phyloP scores from a whole-genome alignment of 352 stramenopile genomes.

The Pythium plurisporium region DNA sequence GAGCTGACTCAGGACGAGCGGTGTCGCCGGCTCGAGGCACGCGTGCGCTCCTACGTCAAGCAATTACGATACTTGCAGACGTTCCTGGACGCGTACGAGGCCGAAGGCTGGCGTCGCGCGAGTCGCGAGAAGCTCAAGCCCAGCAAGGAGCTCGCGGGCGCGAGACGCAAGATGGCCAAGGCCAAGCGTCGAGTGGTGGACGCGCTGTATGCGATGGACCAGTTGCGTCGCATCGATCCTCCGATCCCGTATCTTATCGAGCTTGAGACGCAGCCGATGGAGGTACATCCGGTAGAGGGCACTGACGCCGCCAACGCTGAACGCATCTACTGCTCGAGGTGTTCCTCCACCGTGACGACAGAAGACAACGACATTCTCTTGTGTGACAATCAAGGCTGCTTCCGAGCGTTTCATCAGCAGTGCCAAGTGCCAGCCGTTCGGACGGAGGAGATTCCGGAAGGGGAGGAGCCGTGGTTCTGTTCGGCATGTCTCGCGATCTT shows the following conservation, averaged over 20 bases:
- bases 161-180: constrained; percentile 46
- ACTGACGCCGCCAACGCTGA: constrained; percentile 12
- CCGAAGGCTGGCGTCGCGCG: constrained; percentile 70
- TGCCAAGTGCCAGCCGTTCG: constrained; percentile 60
- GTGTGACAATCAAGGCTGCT: constrained; percentile 68
- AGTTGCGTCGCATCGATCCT: constrained; percentile 43
- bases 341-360: constrained; percentile 51
- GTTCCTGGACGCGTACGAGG: constrained; percentile 85
- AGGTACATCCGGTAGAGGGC: background rate
- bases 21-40: constrained; percentile 20
- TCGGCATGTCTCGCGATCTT: constrained; percentile 71
- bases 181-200: constrained; percentile 52
- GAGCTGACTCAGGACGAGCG: constrained; percentile 8
- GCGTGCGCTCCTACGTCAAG: constrained; percentile 20
- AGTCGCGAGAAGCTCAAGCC: constrained; percentile 81
- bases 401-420: constrained; percentile 76
- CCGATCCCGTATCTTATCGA: constrained; percentile 43
- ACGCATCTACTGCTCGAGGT: constrained; percentile 78
- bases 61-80: constrained; percentile 45
- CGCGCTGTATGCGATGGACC: constrained; percentile 28
- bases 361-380: constrained; percentile 82
- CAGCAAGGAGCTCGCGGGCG: constrained; percentile 54
- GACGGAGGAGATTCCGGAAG: constrained; percentile 58
- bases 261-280: constrained; percentile 11
- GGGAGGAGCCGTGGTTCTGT: constrained; percentile 78